A percentile compares a stretch with the other conserved stretches of the same genome.
Conservation (phyloP, 768 basidiomycete genomes). For the Amanita rubescens region DNA sequence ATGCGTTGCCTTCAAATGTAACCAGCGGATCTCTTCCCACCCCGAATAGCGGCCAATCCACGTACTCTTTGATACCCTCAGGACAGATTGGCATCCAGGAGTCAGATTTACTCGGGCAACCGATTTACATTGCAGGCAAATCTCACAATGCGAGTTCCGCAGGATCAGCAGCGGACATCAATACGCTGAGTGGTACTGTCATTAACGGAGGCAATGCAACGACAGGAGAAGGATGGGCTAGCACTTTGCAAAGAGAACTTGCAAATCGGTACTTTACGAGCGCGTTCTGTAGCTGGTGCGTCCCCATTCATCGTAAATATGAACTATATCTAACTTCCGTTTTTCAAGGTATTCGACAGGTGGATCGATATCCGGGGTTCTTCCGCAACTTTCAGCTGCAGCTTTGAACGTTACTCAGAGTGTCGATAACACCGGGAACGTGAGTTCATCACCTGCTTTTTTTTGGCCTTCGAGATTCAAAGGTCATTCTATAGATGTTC, state of each 20-base stretch:
- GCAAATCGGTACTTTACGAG: conserved; percentile 83
- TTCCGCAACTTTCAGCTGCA: conserved; percentile 61
- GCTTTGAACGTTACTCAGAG: conserved; percentile 67
- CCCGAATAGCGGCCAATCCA: conserved; percentile 41
- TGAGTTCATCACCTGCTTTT: conserved; percentile 35
- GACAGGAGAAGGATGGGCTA: conserved; percentile 57
- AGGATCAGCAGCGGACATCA: conserved; percentile 56
- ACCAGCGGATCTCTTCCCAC: conserved; percentile 49
- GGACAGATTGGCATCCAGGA: conserved; percentile 84
- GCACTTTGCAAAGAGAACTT: conserved; percentile 57
- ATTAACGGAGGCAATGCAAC: conserved; percentile 61
- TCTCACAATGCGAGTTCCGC: conserved; percentile 39
- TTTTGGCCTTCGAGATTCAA: conserved; percentile 5
- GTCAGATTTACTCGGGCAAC: conserved; percentile 62
- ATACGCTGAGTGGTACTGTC: conserved; percentile 44
- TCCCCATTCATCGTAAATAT: conserved; percentile 6
- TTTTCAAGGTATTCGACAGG: conserved; percentile 75
- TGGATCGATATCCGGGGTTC: conserved; percentile 64
- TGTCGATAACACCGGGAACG: conserved; percentile 63
- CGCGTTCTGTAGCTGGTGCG: conserved; percentile 84
- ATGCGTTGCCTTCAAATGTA: conserved; percentile 64
- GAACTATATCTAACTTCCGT: background rate
- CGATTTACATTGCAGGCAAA: conserved; percentile 24
- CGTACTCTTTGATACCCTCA: conserved; percentile 61
- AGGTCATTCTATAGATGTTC: conserved; percentile 54